Conservation (phyloP, 306 rosid species). For the Spatholobus suberectus region DNA sequence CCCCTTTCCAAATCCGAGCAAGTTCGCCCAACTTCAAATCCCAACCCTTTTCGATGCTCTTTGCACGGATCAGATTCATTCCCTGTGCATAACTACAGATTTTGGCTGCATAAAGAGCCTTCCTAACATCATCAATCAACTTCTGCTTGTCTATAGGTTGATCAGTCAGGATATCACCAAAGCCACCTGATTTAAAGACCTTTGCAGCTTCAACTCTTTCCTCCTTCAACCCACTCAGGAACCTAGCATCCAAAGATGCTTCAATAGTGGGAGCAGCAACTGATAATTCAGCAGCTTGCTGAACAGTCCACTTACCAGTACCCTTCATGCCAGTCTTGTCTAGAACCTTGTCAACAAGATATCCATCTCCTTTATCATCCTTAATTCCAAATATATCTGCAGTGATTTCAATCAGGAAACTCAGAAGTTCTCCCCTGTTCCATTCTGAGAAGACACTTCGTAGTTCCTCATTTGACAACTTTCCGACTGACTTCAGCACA, state of each 20-base stretch:
- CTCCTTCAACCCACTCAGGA: slow-evolving; percentile 91
- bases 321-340: slow-evolving; percentile 99
- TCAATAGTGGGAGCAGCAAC: slow-evolving; percentile 95
- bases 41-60: slow-evolving; percentile 91
- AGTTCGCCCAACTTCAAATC: slow-evolving; percentile 77
- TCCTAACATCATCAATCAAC: slow-evolving; percentile 84
- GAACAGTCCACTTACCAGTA: slow-evolving; percentile 96
- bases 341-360: slow-evolving; percentile 91
- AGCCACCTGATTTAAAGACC: slow-evolving; percentile 74
- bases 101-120: slow-evolving; percentile 92
- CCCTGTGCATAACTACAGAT: slow-evolving; percentile 98
- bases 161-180: slow-evolving; percentile 60
- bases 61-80: slow-evolving; percentile 92
- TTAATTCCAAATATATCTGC: slow-evolving; percentile 88
- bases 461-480: slow-evolving; percentile 85
- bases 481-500: slow-evolving; percentile 89
- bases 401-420: slow-evolving; percentile 90
- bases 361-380: slow-evolving; percentile 86
- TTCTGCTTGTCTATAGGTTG: slow-evolving; percentile 72
- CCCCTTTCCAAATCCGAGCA: slow-evolving; percentile 97
- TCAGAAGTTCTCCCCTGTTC: slow-evolving; percentile 93
- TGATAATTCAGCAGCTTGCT: slow-evolving; percentile 95
- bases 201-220: slow-evolving; percentile 89
- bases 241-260: slow-evolving; percentile 92
- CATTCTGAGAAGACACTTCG: slow-evolving; percentile 74